These are phyloP conservation scores for Scutellaria baicalensis DNA, from an alignment of 257 asterid species.

Conservation along the genomic window DNA sequence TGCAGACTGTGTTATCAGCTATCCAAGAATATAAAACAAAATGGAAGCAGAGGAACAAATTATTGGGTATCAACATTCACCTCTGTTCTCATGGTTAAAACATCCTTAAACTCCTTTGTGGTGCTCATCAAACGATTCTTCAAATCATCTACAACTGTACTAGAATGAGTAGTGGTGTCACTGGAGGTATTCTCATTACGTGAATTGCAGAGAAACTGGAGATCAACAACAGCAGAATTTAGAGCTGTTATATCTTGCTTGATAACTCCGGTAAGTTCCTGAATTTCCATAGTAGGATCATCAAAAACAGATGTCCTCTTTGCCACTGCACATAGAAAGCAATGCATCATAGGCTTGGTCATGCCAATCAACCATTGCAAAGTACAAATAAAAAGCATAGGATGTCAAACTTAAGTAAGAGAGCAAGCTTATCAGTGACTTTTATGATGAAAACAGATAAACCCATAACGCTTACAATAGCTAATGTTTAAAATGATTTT, in stretches of 20 bases:
- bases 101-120: slow-evolving; percentile 93
- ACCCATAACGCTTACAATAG: background rate
- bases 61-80: slow-evolving; percentile 29
- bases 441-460: background rate
- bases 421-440: background rate
- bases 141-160: slow-evolving; percentile 87
- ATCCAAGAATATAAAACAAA: background rate
- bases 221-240: slow-evolving; percentile 84
- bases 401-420: background rate
- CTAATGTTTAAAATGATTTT: background rate
- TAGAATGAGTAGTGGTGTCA: slow-evolving; percentile 81
- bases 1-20: slow-evolving; percentile 7
- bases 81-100: slow-evolving; percentile 93
- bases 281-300: slow-evolving; percentile 92
- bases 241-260: slow-evolving; percentile 94
- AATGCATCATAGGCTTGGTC: background rate
- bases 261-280: slow-evolving; percentile 85
- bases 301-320: slow-evolving; percentile 85
- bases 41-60: background rate
- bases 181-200: slow-evolving; percentile 53
- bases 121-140: slow-evolving; percentile 86
- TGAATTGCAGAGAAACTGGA: slow-evolving; percentile 65
- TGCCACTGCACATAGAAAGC: slow-evolving; percentile 57
- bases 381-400: background rate
- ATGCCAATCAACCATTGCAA: background rate